Base-by-base conservation (phyloP, 2,329 filamentous ascomycete genomes). In the Colletotrichum limetticola region DNA sequence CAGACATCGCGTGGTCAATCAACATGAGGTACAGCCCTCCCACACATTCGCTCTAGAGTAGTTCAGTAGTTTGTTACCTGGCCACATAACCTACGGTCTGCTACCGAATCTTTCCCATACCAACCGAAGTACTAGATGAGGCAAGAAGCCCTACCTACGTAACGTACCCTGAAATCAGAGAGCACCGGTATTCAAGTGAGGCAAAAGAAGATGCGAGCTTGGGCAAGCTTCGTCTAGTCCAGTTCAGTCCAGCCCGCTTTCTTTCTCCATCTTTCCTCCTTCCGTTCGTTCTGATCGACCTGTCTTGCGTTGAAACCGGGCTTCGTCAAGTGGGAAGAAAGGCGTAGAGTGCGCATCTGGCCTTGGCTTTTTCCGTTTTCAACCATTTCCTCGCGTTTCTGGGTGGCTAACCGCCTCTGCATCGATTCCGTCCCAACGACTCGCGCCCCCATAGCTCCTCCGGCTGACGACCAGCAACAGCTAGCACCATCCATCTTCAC, bases 281-380 rank as follows among this genome's bases (percentile, higher is more conserved):
- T 72, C 71, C 71, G 71, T 72, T 66, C 71, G 19, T 49, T 53
- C 35, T 57, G 66, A 72, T 70, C 71, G 66, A 61, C 71, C 55
- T 65, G 60, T 72, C 66, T 70, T 35, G 66, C 60, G 56, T 65
- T 70, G 60, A 65, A 70, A 70, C 70, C 46, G 70, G 66, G 66
- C 66, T 65, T 65, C 70, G 60, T 72, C 56, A 24, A 70, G 66
- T 49, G 26, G 28, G 52, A 52, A 70, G 66, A 66, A 72, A 72
- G 66, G 56, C 56, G 30, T 32, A 56, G 59, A 59, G 55, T 62
- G 46, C 61, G 22, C 66, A 70, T 72, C 26, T 55, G 58, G 66
- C 56, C 71, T 70, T 66, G 71, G 60, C 71, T 61, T 26, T 42
- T 72, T 72, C 71, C 71, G 71, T 72, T 72, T 72, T 72, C 71